These are phyloP conservation scores for Aegilops sharonensis DNA, from an alignment of 176 grass and related monocot genomes.

Conservation along the genomic window DNA sequence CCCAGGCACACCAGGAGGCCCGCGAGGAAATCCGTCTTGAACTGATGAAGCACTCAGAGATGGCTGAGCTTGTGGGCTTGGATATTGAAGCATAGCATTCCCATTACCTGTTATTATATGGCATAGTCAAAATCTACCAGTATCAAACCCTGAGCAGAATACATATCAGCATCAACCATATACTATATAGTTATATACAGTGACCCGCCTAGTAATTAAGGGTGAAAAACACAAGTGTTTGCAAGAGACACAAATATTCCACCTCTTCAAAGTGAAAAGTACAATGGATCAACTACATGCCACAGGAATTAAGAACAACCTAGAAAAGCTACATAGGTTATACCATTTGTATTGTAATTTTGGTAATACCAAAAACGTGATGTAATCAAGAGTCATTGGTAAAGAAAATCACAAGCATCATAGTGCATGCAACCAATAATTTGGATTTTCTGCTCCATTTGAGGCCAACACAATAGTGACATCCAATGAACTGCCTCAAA, in stretches of 20 bases:
- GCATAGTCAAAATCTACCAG: slow-evolving; percentile 29
- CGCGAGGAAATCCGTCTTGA: slow-evolving; percentile 64
- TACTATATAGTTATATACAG: background rate
- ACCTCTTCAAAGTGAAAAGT: background rate
- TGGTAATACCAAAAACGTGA: background rate
- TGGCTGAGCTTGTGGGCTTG: slow-evolving; percentile 43
- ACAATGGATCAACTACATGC: background rate
- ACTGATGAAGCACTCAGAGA: slow-evolving; percentile 40
- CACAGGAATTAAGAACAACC: background rate
- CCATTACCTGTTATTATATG: slow-evolving; percentile 46
- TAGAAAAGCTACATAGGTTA: background rate
- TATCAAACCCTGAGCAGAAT: background rate
- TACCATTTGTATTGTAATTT: background rate
- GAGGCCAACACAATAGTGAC: background rate
- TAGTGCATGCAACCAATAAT: background rate
- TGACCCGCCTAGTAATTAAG: background rate
- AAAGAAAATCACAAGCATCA: background rate
- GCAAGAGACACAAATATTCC: slow-evolving; percentile 10
- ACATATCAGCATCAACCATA: slow-evolving; percentile 11
- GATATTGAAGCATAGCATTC: slow-evolving; percentile 46
- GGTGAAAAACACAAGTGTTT: background rate
- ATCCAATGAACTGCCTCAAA: background rate
- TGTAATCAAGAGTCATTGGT: background rate
- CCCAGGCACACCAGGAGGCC: slow-evolving; percentile 30
- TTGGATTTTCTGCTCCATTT: background rate